phyloP scores from a whole-genome alignment of 495 filamentous ascomycete species.

The Neohortaea acidophila region DNA sequence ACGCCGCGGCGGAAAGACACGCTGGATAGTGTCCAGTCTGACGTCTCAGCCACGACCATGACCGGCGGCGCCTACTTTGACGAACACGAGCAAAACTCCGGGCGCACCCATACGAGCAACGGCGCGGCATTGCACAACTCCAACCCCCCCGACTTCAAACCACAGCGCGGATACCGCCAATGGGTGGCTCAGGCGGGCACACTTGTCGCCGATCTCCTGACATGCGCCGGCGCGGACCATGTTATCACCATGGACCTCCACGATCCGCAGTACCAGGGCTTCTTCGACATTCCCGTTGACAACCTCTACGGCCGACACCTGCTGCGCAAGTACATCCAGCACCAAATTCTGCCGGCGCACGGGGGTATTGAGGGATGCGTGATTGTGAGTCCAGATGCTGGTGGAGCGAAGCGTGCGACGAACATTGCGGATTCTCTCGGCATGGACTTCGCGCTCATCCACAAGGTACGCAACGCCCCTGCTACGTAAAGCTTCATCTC shows the following conservation, averaged over 20 bases:
- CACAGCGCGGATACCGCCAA: slow-evolving; percentile 86
- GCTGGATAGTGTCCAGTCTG: slow-evolving; percentile 41
- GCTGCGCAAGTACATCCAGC: slow-evolving; percentile 77
- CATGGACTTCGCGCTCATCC: slow-evolving; percentile 89
- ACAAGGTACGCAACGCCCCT: slow-evolving; percentile 56
- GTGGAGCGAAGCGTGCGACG: slow-evolving; percentile 92
- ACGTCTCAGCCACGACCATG: slow-evolving; percentile 12
- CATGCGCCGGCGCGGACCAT: slow-evolving; percentile 91
- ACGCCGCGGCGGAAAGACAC: slow-evolving; percentile 41
- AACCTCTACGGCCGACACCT: slow-evolving; percentile 84
- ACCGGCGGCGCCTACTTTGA: slow-evolving; percentile 9
- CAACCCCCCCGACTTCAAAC: slow-evolving; percentile 42
- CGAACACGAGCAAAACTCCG: slow-evolving; percentile 1
- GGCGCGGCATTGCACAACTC: no score
- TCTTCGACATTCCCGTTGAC: slow-evolving; percentile 96
- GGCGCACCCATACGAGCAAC: slow-evolving; percentile 1
- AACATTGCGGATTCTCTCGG: slow-evolving; percentile 86
- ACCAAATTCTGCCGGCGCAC: slow-evolving; percentile 49
- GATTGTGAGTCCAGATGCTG: slow-evolving; percentile 92
- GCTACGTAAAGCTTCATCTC: slow-evolving; percentile 14
- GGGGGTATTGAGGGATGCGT: slow-evolving; percentile 66
- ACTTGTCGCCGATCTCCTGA: slow-evolving; percentile 82
- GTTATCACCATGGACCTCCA: slow-evolving; percentile 95
- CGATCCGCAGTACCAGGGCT: slow-evolving; percentile 96
- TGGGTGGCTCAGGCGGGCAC: slow-evolving; percentile 98